Evolutionary conservation across 139 green algal genomes (phyloP).

Genomic region (Chlamydomonas sp.): DNA sequence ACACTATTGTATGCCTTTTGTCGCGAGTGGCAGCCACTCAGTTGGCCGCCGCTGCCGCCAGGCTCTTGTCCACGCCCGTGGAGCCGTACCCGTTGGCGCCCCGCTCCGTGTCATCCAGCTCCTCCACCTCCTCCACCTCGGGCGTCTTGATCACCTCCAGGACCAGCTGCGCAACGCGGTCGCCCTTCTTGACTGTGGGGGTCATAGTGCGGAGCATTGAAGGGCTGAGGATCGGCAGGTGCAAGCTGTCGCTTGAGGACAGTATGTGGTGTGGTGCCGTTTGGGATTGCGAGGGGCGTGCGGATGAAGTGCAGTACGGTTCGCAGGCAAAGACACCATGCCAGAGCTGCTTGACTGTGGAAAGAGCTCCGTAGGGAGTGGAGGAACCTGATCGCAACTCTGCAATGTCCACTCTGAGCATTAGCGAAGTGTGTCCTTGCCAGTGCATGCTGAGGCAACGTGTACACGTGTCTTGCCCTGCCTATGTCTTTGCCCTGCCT

Average conservation of each 20-base stretch:
- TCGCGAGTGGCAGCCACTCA: not conserved
- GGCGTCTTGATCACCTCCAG: constrained; percentile 95
- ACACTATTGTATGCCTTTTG: no score
- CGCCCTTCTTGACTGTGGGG: constrained; percentile 82
- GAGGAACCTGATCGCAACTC: no score
- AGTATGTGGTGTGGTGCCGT: not conserved
- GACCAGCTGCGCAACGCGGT: constrained; percentile 96
- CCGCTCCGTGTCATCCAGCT: constrained; percentile 90
- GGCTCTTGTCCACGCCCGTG: constrained; percentile 77
- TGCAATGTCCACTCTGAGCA: no score
- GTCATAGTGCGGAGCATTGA: not conserved
- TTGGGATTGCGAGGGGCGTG: no score
- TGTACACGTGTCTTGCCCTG: no score
- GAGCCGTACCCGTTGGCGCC: constrained; percentile 95
- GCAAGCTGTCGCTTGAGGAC: not conserved
- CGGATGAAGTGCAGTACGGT: no score
- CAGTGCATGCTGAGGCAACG: no score
- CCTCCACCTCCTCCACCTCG: constrained; percentile 91
- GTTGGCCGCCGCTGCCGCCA: not conserved
- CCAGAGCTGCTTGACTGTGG: no score
- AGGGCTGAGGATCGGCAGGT: not conserved
- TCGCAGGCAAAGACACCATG: no score
- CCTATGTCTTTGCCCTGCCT: no score
- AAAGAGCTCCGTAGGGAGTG: no score
- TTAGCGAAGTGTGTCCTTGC: no score